These are phyloP conservation scores for Scolecobasidium constrictum DNA, from an alignment of 2,329 filamentous ascomycete genomes.

Conservation along the genomic window DNA sequence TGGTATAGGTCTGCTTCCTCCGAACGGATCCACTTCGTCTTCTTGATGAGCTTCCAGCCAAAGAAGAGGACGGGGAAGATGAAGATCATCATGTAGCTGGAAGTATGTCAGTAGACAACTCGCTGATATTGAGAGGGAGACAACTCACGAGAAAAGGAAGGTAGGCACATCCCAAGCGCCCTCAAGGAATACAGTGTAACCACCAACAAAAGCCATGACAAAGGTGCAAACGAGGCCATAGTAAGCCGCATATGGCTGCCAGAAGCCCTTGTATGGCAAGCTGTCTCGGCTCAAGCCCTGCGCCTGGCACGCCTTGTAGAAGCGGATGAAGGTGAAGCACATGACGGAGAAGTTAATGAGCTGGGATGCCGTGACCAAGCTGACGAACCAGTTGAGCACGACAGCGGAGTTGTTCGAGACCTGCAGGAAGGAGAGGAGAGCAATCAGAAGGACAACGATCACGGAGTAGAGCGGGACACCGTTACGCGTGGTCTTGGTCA, in stretches of 20 bases:
- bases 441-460: conserved; percentile 51
- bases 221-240: conserved; percentile 52
- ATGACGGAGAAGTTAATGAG: conserved; percentile 64
- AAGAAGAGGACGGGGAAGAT: conserved; percentile 59
- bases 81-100: conserved; percentile 57
- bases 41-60: conserved; percentile 61
- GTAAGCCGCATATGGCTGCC: conserved; percentile 64
- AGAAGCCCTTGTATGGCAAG: conserved; percentile 58
- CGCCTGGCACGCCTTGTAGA: conserved; percentile 55
- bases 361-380: conserved; percentile 10
- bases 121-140: no score
- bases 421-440: conserved; percentile 63
- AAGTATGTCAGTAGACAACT: conserved; percentile 10
- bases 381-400: conserved; percentile 58
- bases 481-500: conserved; percentile 47
- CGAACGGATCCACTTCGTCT: conserved; percentile 45
- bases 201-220: conserved; percentile 64
- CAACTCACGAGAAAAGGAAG: conserved; percentile 58
- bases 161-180: conserved; percentile 55
- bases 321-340: conserved; percentile 60
- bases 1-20: conserved; percentile 52
- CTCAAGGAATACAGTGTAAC: conserved; percentile 66
- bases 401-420: conserved; percentile 54
- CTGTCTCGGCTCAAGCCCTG: conserved; percentile 58
- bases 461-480: conserved; percentile 70